Conservation (phyloP, 208 protist genomes). For the Trypanosoma caninum region DNA sequence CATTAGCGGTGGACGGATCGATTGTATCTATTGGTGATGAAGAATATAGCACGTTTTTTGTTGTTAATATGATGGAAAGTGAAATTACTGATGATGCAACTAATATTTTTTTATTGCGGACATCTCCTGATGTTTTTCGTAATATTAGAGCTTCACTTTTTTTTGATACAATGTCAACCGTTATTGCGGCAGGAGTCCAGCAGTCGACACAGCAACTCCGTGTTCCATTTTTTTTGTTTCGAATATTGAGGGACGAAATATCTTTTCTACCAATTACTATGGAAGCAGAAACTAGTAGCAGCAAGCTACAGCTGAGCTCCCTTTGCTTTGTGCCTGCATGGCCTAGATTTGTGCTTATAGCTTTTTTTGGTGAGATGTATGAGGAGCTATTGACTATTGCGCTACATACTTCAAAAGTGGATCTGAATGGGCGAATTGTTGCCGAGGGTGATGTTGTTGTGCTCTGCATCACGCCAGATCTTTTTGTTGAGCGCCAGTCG, state of each 20-base stretch:
- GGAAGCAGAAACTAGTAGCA: background rate
- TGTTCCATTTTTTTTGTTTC: conserved; percentile 18
- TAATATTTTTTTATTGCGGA: conserved; percentile 12
- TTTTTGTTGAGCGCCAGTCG: conserved; percentile 17
- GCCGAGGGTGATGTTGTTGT: conserved; percentile 54
- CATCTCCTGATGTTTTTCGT: conserved; percentile 51
- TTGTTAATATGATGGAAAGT: conserved; percentile 9
- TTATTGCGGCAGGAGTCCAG: background rate
- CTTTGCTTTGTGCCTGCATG: conserved; percentile 35
- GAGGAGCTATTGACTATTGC: conserved; percentile 36
- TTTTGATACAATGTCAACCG: conserved; percentile 11
- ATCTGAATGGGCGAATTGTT: conserved; percentile 54
- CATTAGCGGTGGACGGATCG: conserved; percentile 22
- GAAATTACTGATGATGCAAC: background rate
- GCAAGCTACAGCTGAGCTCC: conserved; percentile 17
- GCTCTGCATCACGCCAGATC: conserved; percentile 25
- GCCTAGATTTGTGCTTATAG: conserved; percentile 43
- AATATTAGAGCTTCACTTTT: conserved; percentile 51
- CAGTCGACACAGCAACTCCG: background rate
- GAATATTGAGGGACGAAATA: background rate
- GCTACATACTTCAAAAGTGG: conserved; percentile 24
- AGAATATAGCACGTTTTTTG: conserved; percentile 36
- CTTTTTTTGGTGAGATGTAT: conserved; percentile 54
- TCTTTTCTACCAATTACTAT: background rate
- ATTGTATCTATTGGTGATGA: conserved; percentile 34